Evolutionary conservation across 768 basidiomycete genomes (phyloP), one percentile per base, ranked within the genome.

Genomic region (Suillus hirtellus): DNA sequence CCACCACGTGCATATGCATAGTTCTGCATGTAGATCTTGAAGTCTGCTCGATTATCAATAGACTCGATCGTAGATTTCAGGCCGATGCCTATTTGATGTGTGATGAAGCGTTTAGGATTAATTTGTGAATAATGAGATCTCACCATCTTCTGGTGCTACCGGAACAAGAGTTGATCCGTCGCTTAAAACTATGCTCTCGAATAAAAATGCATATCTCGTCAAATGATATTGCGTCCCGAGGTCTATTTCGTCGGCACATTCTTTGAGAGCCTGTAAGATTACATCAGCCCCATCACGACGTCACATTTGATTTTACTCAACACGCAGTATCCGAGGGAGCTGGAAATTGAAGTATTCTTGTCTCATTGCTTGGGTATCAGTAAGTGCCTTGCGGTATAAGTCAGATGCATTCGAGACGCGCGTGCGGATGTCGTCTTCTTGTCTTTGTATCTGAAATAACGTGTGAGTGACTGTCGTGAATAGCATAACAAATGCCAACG

Each of bases 331-430:
- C 67, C 95, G 89, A 61, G 97, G 97, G 46, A 98, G 79, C 70
- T 98, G 96, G 71, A 96, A 92, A 74, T 98, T 96, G 77, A 97
- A 99, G 75, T 98, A 99, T 72, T 99, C 97, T 75, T 98, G 96
- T 65, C 96, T 84, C 79, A 93, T 87, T 5, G 87, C 80, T 74
- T 98, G 95, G 14, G 92, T 93, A 66, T 98, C 95, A 15, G 85
- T 86, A 37, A 97, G 89, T 2, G 93, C 89, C 76, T 97, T 96
- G 62, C 94, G 83, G 71, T 95, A 99, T 38, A 87, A 85, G 72
- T 98, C 96, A 31, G 93, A 94, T 11, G 92, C 87, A 53, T 80
- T 79, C 8, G 93, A 95, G 82, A 99, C 88, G 67, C 96, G 83
- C 37, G 85, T 80, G 62, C 97, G 82, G 58, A 96, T 87, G 73